A percentile compares a stretch with the other conserved stretches of the same genome.
These are phyloP conservation scores for Basidioascus undulatus DNA, from an alignment of 768 basidiomycete species.

Conservation along the genomic window DNA sequence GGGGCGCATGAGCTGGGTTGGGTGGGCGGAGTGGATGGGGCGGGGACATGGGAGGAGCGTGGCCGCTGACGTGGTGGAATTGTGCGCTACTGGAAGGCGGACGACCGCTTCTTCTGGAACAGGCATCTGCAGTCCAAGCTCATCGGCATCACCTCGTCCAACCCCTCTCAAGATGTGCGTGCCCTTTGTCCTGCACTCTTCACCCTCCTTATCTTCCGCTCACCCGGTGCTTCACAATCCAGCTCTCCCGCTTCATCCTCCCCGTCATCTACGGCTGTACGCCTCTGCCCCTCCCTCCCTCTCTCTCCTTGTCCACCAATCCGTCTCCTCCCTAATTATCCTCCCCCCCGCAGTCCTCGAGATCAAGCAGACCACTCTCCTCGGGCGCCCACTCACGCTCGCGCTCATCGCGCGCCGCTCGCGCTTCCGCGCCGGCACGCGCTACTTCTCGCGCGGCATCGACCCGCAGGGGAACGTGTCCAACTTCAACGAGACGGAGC, in stretches of 20 bases:
- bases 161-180: conserved; percentile 42
- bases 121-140: conserved; percentile 42
- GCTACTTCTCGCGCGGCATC: conserved; percentile 86
- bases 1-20: too few relatives aligned
- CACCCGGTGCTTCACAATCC: too few relatives aligned
- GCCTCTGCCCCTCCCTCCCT: conserved; percentile 13
- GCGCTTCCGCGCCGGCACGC: conserved; percentile 80
- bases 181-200: background rate
- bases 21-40: too few relatives aligned
- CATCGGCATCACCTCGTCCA: conserved; percentile 29
- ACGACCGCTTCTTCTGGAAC: conserved; percentile 98
- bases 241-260: conserved; percentile 74
- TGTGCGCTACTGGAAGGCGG: conserved; percentile 32
- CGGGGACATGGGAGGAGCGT: too few relatives aligned
- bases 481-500: conserved; percentile 97
- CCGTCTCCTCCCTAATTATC: conserved; percentile 1
- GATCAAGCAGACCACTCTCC: conserved; percentile 45
- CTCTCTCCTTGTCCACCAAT: background rate
- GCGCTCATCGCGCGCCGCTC: conserved; percentile 81
- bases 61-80: too few relatives aligned
- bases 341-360: conserved; percentile 43
- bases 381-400: conserved; percentile 54
- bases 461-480: conserved; percentile 73
- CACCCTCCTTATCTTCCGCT: background rate
- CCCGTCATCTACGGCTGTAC: conserved; percentile 85